Conservation (phyloP, 371 early-diverging fungal genomes). For the Batkoa obscura region DNA sequence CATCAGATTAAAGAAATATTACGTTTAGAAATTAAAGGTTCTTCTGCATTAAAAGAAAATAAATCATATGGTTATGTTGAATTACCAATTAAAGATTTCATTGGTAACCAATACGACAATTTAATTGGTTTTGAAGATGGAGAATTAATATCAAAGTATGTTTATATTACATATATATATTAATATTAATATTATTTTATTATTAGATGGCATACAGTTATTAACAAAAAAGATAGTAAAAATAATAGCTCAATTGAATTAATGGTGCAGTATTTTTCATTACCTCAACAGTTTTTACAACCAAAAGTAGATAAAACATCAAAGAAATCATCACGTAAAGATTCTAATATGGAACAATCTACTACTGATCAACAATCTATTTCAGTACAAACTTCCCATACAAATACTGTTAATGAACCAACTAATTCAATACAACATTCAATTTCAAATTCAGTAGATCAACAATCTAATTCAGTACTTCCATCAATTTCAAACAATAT, state of each 20-base stretch:
- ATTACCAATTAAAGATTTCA: slow-evolving; percentile 17
- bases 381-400: too few relatives aligned
- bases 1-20: slow-evolving; percentile 42
- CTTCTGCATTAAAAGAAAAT: slow-evolving; percentile 36
- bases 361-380: too few relatives aligned
- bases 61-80: slow-evolving; percentile 35
- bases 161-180: neutral
- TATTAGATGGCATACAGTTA: neutral
- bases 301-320: too few relatives aligned
- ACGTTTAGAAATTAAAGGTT: slow-evolving; percentile 59
- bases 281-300: too few relatives aligned
- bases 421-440: too few relatives aligned
- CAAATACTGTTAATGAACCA: too few relatives aligned
- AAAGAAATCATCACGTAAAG: too few relatives aligned
- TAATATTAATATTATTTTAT: neutral
- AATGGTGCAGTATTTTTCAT: neutral
- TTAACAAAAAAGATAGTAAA: neutral
- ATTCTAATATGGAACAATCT: too few relatives aligned
- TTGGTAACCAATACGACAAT: neutral
- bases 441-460: too few relatives aligned
- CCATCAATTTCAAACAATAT: too few relatives aligned
- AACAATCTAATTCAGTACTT: too few relatives aligned
- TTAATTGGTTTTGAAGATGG: neutral
- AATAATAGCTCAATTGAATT: neutral
- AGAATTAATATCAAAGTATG: neutral